Conservation (phyloP, 768 basidiomycete species). For the Leucocoprinus birnbaumii region DNA sequence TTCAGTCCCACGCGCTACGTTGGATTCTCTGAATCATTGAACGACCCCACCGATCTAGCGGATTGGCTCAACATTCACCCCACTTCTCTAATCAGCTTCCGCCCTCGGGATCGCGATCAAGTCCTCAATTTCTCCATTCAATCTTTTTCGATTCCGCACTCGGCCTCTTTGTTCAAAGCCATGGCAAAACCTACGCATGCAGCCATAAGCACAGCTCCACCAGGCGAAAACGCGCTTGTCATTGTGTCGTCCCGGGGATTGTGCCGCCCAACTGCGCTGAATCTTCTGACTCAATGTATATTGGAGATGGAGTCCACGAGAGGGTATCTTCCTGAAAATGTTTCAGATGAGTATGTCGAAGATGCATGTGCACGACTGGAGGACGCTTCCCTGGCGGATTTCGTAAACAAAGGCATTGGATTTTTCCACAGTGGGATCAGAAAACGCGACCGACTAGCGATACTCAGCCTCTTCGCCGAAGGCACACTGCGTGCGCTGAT, state of each 20-base stretch:
- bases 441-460: slow-evolving; percentile 63
- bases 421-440: slow-evolving; percentile 77
- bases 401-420: slow-evolving; percentile 82
- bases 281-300: slow-evolving; percentile 86
- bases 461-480: slow-evolving; percentile 80
- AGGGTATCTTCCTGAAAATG: slow-evolving; percentile 60
- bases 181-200: slow-evolving; percentile 90
- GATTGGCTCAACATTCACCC: slow-evolving; percentile 78
- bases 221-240: slow-evolving; percentile 58
- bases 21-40: slow-evolving; percentile 74
- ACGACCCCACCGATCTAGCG: slow-evolving; percentile 78
- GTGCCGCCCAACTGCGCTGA: slow-evolving; percentile 69
- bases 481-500: slow-evolving; percentile 80
- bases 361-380: slow-evolving; percentile 54
- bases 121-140: slow-evolving; percentile 65
- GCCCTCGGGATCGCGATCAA: slow-evolving; percentile 80
- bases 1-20: slow-evolving; percentile 65
- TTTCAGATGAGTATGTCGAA: slow-evolving; percentile 54
- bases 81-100: slow-evolving; percentile 68
- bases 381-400: slow-evolving; percentile 64
- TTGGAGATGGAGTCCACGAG: slow-evolving; percentile 64
- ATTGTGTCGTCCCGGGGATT: slow-evolving; percentile 88
- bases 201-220: slow-evolving; percentile 51
- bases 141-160: slow-evolving; percentile 84
- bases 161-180: slow-evolving; percentile 81